Percentiles rank a stretch among this genome's conserved stretches.
Evolutionary conservation across 1,284 basidiomycete genomes (phyloP).

Genomic region (Apiotrichum akiyoshidainum): DNA sequence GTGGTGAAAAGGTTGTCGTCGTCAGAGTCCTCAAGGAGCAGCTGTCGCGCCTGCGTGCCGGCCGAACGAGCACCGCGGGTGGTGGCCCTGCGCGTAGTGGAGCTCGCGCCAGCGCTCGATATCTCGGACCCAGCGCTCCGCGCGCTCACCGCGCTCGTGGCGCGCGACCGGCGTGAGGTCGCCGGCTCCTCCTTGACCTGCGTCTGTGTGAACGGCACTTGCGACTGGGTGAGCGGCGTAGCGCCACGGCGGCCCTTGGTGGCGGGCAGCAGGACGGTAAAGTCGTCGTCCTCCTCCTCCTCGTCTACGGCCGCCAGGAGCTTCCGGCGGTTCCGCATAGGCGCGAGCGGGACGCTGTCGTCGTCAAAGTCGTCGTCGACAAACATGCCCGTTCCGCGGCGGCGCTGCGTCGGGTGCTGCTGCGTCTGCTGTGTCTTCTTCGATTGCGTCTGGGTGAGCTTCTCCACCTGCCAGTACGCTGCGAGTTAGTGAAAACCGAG

Average conservation of each 20-base stretch:
- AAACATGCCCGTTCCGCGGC: neutral
- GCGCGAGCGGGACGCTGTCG: conserved; percentile 32
- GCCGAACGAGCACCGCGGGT: too few species aligned
- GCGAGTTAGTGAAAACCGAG: conserved; percentile 1
- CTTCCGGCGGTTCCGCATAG: conserved; percentile 18
- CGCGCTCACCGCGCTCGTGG: too few species aligned
- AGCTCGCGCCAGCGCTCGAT: too few species aligned
- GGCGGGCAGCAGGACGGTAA: too few species aligned
- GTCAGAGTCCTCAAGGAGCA: conserved; percentile 22
- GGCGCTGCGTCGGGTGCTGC: conserved; percentile 7
- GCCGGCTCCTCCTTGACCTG: too few species aligned
- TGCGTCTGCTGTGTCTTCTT: conserved; percentile 10
- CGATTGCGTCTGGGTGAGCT: conserved; percentile 6
- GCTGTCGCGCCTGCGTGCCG: too few species aligned
- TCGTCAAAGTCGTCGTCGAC: conserved; percentile 37
- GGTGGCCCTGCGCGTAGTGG: too few species aligned
- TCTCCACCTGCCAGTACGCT: conserved; percentile 44
- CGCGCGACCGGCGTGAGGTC: too few species aligned
- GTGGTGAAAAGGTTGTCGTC: conserved; percentile 22
- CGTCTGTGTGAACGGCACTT: too few species aligned
- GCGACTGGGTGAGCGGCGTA: too few species aligned
- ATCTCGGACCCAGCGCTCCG: too few species aligned
- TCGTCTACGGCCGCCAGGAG: conserved; percentile 22
- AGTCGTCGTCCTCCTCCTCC: conserved; percentile 6
- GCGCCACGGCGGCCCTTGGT: too few species aligned